phyloP scores from a whole-genome alignment of 257 asterid species.

The Nicotiana noctiflora region DNA sequence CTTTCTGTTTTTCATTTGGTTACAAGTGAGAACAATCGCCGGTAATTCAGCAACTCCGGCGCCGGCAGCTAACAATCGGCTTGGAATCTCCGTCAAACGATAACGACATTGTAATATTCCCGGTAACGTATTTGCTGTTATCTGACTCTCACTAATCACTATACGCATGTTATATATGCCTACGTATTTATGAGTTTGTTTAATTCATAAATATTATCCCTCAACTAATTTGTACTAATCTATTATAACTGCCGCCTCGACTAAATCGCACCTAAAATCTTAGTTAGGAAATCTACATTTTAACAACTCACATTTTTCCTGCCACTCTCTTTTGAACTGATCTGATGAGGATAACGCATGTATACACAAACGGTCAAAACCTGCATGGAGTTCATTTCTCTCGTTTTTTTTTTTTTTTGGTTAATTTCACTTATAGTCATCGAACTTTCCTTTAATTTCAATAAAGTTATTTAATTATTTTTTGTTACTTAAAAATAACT shows the following conservation, averaged over 20 bases:
- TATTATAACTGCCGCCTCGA: not conserved
- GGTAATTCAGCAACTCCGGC: not conserved
- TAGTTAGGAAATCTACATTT: not conserved
- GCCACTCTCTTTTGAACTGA: not conserved
- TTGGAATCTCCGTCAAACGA: not conserved
- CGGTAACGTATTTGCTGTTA: not conserved
- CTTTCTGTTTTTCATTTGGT: slow-evolving; percentile 36
- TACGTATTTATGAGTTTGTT: not conserved
- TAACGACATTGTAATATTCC: not conserved
- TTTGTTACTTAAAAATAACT: too few relatives aligned
- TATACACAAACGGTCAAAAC: not conserved
- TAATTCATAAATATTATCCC: not conserved
- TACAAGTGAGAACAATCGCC: not conserved
- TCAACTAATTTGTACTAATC: not conserved
- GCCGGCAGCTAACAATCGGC: not conserved
- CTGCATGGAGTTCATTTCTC: not conserved
- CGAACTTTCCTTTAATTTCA: too few relatives aligned
- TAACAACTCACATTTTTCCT: not conserved
- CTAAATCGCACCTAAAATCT: slow-evolving; percentile 4
- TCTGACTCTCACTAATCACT: too few relatives aligned
- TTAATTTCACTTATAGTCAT: too few relatives aligned
- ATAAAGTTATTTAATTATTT: too few relatives aligned
- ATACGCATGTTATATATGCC: not conserved
- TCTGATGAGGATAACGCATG: not conserved
- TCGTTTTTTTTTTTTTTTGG: not conserved